Base-by-base conservation (phyloP, 2,329 filamentous ascomycete genomes). In the Penicillium sp. region DNA sequence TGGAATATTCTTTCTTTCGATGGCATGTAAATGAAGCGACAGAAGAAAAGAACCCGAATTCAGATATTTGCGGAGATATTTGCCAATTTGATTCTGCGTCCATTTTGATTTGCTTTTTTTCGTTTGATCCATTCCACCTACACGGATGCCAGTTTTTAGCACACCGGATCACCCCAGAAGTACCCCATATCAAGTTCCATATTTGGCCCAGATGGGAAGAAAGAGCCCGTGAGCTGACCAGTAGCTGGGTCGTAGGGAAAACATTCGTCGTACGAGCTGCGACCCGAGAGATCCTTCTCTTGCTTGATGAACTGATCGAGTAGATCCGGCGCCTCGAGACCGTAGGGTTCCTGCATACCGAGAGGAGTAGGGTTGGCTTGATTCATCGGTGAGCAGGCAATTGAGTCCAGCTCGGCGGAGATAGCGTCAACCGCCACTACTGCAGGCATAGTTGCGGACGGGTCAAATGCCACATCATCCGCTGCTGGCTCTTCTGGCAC, bases 201-300 rank as follows among this genome's bases (percentile, higher is more conserved):
- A 26, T 64, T 69, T 5, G 59, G 47, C 22, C 60, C 63, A 7
- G 59, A 46, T n/a, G 70, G 71, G 56, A 74, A 74, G 50, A 74
- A 72, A 5, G 70, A 73, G n/a, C 70, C 70, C 0, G 70, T 73
- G 0, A 74, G 67, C 44, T 73, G 70, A 19, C 71, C 71, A 1
- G 70, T 73, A 41, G 55, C 61, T 19, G 71, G 67, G 50, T 74
- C 71, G 31, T 69, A 73, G 1, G 72, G 71, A 28, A 73, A 61
- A 38, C 64, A 67, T 22, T 67, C 67, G 14, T 73, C 71, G 40
- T 63, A 70, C 1, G 55, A 50, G 50, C 62, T 67, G n/a, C 56
- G 54, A 7, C 49, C 59, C 9, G 66, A 53, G 7, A 61, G 17
- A 12, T 61, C 58, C 30, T 67, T 70, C 19, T 73, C 70, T 1